Evolutionary conservation across 768 basidiomycete genomes (phyloP), one percentile per base, ranked within the genome.

Genomic region (Chalciporus piperatus): DNA sequence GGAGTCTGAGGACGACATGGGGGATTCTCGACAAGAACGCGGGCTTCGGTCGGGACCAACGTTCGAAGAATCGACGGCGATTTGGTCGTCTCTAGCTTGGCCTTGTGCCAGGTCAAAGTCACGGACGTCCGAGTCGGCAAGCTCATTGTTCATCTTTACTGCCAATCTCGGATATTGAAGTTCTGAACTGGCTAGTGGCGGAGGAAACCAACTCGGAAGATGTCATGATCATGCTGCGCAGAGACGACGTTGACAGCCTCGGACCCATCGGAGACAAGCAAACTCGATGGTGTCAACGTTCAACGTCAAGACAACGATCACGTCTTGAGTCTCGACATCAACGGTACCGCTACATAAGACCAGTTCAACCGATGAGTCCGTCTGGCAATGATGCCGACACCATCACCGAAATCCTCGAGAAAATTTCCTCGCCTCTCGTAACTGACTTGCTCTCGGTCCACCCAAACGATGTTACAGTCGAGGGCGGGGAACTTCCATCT

Each of bases 391-490:
- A 51, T 46, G 48, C 37, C 41, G 38, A 42, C 47, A 58, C 54
- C 5, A 11, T 44, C 42, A 16, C 37, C 49, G 35, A 37, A n/a
- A 64, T 67, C 35, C 55, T 50, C 40, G 43, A 59, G 19, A 28
- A 25, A 23, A 37, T 68, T 14, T 55, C 65, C 0, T 60, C 66
- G 10, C 64, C 67, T 0, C 20, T 55, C 38, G 39, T 62, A 12
- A 59, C 67, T 6, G 60, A 72, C 2, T 55, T 82, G 19, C 68
- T 82, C n/a, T 59, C 58, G 33, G 66, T 65, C 16, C 80, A 82
- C 54, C 80, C 80, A 23, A 82, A 82, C 59, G 74, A 79, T 50
- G 56, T 72, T 33, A 63, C 64, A 2, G 55, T 60, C 17, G 43
- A 50, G 23, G 63, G 54, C 32, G 55, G 56, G 3, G 47, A 54